Evolutionary conservation across 2,329 filamentous ascomycete genomes (phyloP), one percentile per base, ranked within the genome.

Genomic region (Dactylonectria macrodidyma): DNA sequence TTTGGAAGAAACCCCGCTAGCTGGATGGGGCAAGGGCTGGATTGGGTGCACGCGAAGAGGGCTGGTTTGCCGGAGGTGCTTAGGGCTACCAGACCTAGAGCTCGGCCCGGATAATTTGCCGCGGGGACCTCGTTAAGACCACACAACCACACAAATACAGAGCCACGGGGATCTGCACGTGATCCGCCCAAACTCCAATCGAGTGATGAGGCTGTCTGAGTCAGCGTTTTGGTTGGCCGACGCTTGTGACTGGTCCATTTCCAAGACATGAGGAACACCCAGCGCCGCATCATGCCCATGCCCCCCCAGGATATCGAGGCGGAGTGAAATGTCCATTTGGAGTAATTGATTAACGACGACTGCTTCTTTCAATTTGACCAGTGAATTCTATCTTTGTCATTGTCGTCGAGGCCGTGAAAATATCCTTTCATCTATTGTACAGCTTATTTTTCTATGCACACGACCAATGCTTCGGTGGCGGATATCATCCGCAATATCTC

Each of bases 51-150:
- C 80, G 81, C 81, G 80, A 81, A 69, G 71, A 80, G 77, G 76
- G 76, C 76, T 76, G 73, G 63, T 71, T 69, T 71, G 73, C 65
- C 69, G 69, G 69, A 72, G 69, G 65, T 76, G 74, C 73, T 83
- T 83, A 83, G 81, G 81, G 81, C 75, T 83, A 73, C 68, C 69
- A 83, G 78, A 82, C 81, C 81, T 83, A 83, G 71, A 67, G 26
- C 34, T 30, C 59, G 41, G 46, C 24, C 30, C 80, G 80, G 80
- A 73, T 12, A 63, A 77, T 80, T 73, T 72, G 41, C 80, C 80
- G 79, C 30, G 2, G 41, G 12, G 19, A 19, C n/a, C 14, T 14
- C 51, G 44, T 56, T 24, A 34, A 52, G 46, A 54, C 61, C 66
- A 56, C 62, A 62, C 62, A 65, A 12, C 33, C 51, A 19, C 51